Percentiles rank a stretch among this genome's conserved stretches.
These are phyloP conservation scores for Pseudoturritis turrita DNA, from an alignment of 345 rosid species.

Conservation along the genomic window DNA sequence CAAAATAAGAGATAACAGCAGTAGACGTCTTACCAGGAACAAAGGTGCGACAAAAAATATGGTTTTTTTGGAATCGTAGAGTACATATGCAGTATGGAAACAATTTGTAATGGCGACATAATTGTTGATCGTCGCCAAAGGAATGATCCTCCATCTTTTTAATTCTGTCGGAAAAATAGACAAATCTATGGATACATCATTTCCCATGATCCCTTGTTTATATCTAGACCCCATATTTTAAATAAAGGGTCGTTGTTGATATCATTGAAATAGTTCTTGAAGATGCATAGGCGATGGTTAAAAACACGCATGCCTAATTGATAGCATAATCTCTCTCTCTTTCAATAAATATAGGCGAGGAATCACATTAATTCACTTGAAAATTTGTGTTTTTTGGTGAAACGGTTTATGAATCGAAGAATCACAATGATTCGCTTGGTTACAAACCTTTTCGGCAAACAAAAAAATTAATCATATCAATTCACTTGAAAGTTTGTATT, in stretches of 20 bases:
- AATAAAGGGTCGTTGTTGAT: background rate
- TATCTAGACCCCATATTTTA: background rate
- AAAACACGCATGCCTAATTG: background rate
- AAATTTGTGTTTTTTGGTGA: too few relatives aligned
- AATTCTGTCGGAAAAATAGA: background rate
- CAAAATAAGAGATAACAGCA: background rate
- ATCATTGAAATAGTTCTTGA: background rate
- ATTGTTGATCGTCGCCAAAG: background rate
- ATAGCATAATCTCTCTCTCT: too few relatives aligned
- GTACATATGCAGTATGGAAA: background rate
- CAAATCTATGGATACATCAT: background rate
- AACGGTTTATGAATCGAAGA: too few relatives aligned
- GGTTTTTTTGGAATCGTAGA: background rate
- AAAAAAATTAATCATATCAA: too few relatives aligned
- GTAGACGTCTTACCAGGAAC: background rate
- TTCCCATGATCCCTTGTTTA: conserved; percentile 5
- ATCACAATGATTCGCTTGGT: too few relatives aligned
- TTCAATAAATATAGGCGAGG: too few relatives aligned
- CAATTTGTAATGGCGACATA: background rate
- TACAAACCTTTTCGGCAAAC: too few relatives aligned
- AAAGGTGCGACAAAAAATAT: background rate
- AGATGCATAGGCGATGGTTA: conserved; percentile 6
- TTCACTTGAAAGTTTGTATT: too few relatives aligned
- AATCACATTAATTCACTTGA: too few relatives aligned
- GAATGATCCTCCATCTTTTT: background rate